These are phyloP conservation scores for Entomortierella lignicola DNA, from an alignment of 192 early-diverging fungal species.

Conservation along the genomic window DNA sequence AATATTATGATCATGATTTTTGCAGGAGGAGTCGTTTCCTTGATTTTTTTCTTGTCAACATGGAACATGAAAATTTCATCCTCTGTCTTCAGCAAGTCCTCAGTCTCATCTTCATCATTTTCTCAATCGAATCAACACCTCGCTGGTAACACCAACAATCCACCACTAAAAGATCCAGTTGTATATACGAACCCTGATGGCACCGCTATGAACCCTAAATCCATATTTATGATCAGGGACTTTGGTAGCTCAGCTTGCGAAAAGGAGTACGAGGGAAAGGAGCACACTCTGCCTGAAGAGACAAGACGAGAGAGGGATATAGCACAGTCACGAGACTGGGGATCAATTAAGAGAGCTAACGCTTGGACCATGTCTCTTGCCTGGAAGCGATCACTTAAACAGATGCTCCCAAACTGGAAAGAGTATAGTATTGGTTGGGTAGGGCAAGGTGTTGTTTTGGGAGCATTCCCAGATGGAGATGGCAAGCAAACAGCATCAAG, in stretches of 20 bases:
- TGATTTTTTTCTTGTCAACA: constrained; percentile 36
- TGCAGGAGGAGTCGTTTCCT: constrained; percentile 20
- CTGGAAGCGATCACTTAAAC: constrained; percentile 35
- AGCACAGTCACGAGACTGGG: neutral
- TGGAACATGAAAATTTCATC: constrained; percentile 22
- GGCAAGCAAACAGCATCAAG: constrained; percentile 15
- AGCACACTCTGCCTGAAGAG: constrained; percentile 8
- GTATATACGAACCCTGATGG: constrained; percentile 46
- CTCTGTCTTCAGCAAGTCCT: constrained; percentile 6
- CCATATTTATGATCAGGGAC: constrained; percentile 39
- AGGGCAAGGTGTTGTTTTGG: constrained; percentile 43
- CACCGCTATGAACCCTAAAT: constrained; percentile 32
- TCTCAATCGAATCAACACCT: neutral
- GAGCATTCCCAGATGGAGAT: constrained; percentile 18
- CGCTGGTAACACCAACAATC: neutral
- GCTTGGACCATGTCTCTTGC: constrained; percentile 22
- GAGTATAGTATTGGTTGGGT: constrained; percentile 33
- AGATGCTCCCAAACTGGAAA: constrained; percentile 42
- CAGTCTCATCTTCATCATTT: constrained; percentile 5
- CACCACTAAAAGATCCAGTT: neutral
- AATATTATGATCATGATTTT: constrained; percentile 24
- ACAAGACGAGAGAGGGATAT: constrained; percentile 23
- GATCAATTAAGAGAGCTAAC: neutral
- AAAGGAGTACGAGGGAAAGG: constrained; percentile 1
- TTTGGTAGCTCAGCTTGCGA: constrained; percentile 23